Evolutionary conservation across 345 rosid genomes (phyloP), one percentile per base, ranked within the genome.

Genomic region (Dipteronia dyeriana): DNA sequence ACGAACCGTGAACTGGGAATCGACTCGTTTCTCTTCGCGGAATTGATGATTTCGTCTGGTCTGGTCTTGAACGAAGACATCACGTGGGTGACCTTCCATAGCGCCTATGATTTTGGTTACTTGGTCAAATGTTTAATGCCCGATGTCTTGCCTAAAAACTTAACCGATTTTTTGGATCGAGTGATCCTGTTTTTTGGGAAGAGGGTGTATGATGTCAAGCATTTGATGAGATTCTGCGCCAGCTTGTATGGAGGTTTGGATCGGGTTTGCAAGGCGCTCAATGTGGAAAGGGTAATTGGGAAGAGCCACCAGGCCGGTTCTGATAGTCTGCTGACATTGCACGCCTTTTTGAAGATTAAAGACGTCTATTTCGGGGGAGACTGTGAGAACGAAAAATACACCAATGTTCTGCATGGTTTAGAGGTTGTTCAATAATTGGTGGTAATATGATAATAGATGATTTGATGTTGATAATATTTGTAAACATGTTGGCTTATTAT

Each of bases 1-100:
- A 79, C 71, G 79, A 89, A 84, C 43, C 75, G 84, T 7, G 51
- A 79, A 62, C 51, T 19, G 4, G 95, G 95, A 3, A 56, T 89
- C 60, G 85, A 87, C 63, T 85, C 86, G 17, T 66, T 59, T n/a
- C 78, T 25, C 19, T 91, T 91, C 68, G 90, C 88, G 0, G 86
- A 83, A 73, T 57, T 89, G 81, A 77, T 89, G 89, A 82, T 89
- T 78, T 82, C 88, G 3, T 88, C 93, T 7, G 95, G 95, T 1
- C 83, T 89, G 57, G 86, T 91, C 19, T 77, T 87, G 65, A 84
- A 83, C 77, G 78, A 82, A 3, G 59, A 76, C 2, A 87, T 91
- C n/a, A 89, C 85, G 53, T 91, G 95, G 94, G 90, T 91, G 19
- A 85, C 92, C 22, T 91, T 91, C 74, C 95, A 91, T 63, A 80